Base-by-base conservation (phyloP, 129 eudicot genomes). In the Arctium minus region DNA sequence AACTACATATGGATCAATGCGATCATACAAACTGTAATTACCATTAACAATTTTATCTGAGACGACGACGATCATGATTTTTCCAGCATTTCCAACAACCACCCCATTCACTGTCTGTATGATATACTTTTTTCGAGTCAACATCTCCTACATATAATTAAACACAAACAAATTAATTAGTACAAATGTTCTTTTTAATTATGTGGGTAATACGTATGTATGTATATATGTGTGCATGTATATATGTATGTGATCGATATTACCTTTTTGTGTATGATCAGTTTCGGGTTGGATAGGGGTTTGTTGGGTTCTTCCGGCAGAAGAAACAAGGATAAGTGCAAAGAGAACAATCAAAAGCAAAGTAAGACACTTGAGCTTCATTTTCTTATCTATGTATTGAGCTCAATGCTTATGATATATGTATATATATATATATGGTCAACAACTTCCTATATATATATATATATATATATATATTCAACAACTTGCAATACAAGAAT, bases 141-240 rank as follows among this genome's bases (percentile, higher is more conserved):
- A 22, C 70, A 31, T 76, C 80, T 53, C 71, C 80, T 76, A 38
- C 80, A 53, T 76, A 31, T 50, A 39, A 39, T 39, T 39, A 53
- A 76, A 53, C 48, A 33, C 33, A 8, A 76, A 53, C 32, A n/a
- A 3, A 10, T 29, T 37, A 10, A 46, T 8, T 48, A 2, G 60
- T 10, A 42, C 36, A 42, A 42, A 7, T 42, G 9, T 42, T 2
- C 36, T 33, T 33, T 33, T 33, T 22, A 22, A 33, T 1, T 33
- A 33, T 33, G 36, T 33, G 0, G 36, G 36, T 22, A 22, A 4
- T 37, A 39, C 1, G 44, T 39, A 39, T 39, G 44, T 39, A 37
- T 37, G 27, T 39, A 39, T 39, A 6, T 6, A 39, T 6, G 8
- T 39, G 8, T 50, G 8, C 1, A 15, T 50, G 18, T 50, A 12